Evolutionary conservation across 176 grass and related monocot genomes (phyloP), one percentile per base, ranked within the genome.

Genomic region (Aegilops bicornis): DNA sequence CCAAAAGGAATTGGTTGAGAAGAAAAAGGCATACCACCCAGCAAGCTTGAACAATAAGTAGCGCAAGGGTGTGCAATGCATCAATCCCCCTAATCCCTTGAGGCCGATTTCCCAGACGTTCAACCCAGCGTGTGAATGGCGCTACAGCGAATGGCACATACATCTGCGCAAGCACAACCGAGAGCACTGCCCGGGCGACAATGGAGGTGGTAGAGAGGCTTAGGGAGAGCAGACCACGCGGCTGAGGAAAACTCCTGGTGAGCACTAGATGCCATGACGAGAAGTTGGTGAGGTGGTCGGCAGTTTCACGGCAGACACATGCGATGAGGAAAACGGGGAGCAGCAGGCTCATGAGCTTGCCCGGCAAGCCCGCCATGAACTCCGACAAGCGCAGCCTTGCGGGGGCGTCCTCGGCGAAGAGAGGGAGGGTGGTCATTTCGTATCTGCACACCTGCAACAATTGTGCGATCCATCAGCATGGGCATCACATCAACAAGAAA

Each of bases 211-310:
- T 29, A 4, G 79, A 42, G 54, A 23, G 20, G 31, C 80, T 27
- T 64, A 47, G 11, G 73, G 64, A 71, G 64, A 88, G 45, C 5
- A 78, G 80, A 27, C 45, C 80, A 25, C 75, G 81, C 27, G 71
- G 52, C 20, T 79, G 72, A 20, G 80, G 33, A 7, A 62, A 72
- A 14, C 20, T 72, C 50, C 81, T 33, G 45, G 81, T 7, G 10
- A 88, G 36, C 5, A 64, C 52, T 27, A 84, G 20, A 22, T 81
- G 87, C 80, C 87, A 88, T 29, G 58, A 17, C 64, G 73, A 79
- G 64, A 70, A 6, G 14, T 73, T 79, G 33, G 87, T 78, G 80
- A 88, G 64, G 35, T 64, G 86, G 50, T 78, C 24, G 50, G 78
- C 5, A 1, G 47, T 50, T 31, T 88, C 87, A 22, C 65, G 62